Conservation (phyloP, 306 rosid species). For the Mimosa bimucronata region DNA sequence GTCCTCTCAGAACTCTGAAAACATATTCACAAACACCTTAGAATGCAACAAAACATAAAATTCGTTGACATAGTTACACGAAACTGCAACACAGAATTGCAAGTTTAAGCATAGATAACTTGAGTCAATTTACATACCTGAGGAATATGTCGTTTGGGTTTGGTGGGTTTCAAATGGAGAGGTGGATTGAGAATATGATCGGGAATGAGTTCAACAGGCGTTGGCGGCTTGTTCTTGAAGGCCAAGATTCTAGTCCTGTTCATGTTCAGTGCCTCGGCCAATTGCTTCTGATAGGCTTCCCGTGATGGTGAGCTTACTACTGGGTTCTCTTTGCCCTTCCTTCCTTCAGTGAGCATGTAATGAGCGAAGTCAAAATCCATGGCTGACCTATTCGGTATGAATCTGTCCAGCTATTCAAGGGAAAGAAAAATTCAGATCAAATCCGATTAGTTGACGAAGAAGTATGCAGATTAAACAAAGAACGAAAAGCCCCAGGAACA, state of each 20-base stretch:
- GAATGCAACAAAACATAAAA: not conserved
- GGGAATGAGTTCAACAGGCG: slow-evolving; percentile 50
- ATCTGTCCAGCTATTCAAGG: slow-evolving; percentile 42
- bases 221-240: slow-evolving; percentile 69
- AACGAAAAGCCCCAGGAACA: not conserved
- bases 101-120: not conserved
- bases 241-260: slow-evolving; percentile 67
- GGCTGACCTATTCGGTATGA: slow-evolving; percentile 49
- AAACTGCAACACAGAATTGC: not conserved
- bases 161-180: slow-evolving; percentile 39
- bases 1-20: slow-evolving; percentile 66
- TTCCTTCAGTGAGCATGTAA: slow-evolving; percentile 46
- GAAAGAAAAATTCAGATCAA: not conserved
- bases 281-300: slow-evolving; percentile 57
- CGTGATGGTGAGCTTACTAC: slow-evolving; percentile 47
- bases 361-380: slow-evolving; percentile 51
- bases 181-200: slow-evolving; percentile 43
- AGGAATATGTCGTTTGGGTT: slow-evolving; percentile 59
- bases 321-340: slow-evolving; percentile 61
- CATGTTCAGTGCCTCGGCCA: slow-evolving; percentile 68
- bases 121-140: slow-evolving; percentile 43
- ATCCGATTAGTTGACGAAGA: not conserved
- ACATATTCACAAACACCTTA: not conserved
- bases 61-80: not conserved
- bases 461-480: not conserved